phyloP scores from a whole-genome alignment of 495 filamentous ascomycete genomes.

The Alectoria sarmentosa region DNA sequence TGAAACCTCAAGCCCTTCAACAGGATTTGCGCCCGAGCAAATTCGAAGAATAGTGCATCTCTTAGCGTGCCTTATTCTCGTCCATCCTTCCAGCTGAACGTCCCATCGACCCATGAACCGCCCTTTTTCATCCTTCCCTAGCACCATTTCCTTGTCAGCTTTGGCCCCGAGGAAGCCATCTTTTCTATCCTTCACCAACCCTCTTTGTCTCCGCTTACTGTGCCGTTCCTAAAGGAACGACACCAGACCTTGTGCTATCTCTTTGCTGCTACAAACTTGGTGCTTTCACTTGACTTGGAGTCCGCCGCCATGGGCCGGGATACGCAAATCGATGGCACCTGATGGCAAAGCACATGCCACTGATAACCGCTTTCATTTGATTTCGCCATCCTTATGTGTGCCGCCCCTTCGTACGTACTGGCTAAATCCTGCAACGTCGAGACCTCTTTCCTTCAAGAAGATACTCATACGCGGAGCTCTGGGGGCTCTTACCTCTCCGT shows the following conservation, averaged over 20 bases:
- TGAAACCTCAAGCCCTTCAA: neutral
- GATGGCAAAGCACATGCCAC: neutral
- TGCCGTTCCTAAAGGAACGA: neutral
- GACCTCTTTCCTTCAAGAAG: neutral
- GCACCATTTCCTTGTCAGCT: neutral
- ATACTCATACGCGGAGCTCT: neutral
- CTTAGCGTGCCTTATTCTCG: neutral
- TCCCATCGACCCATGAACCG: neutral
- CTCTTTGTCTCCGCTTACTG: neutral
- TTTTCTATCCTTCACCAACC: neutral
- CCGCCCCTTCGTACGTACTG: neutral
- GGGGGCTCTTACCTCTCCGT: neutral
- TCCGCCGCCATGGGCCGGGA: neutral
- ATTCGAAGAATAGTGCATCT: conserved; percentile 4
- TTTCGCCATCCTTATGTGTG: neutral
- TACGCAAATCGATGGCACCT: neutral
- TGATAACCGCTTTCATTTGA: neutral
- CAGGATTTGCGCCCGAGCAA: neutral
- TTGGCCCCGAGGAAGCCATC: neutral
- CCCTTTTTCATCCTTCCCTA: neutral
- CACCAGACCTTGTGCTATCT: neutral
- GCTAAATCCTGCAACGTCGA: neutral
- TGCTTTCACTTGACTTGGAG: neutral
- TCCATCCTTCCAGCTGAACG: neutral
- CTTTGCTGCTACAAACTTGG: neutral